A percentile compares a stretch with the other conserved stretches of the same genome.
Conservation (phyloP, 331 rosid species). For the Telfairia occidentalis region DNA sequence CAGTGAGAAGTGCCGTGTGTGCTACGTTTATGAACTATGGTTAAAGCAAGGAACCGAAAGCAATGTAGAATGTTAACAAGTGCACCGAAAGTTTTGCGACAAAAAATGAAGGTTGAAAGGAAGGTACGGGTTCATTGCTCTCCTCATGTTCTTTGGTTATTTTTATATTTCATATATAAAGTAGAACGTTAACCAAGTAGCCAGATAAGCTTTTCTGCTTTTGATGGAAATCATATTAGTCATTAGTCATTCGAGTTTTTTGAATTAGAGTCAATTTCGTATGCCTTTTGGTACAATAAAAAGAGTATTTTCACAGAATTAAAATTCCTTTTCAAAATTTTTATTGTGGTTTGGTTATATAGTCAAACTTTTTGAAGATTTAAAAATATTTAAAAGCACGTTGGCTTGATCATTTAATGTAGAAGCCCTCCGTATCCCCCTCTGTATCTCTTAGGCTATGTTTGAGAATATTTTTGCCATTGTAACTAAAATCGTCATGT, state of each 20-base stretch:
- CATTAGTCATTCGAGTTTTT: neutral
- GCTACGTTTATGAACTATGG: neutral
- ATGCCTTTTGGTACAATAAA: neutral
- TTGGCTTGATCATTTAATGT: neutral
- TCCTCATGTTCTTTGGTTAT: neutral
- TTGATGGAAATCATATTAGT: neutral
- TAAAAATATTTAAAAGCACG: no score
- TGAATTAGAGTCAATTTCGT: neutral
- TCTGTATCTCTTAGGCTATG: neutral
- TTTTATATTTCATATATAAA: neutral
- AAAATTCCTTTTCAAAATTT: neutral
- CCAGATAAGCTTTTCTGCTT: neutral
- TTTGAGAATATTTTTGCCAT: no score
- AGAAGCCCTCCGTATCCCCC: neutral
- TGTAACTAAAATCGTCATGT: no score
- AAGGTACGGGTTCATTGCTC: neutral
- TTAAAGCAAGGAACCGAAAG: neutral
- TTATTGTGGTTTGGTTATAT: neutral
- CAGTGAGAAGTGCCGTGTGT: neutral
- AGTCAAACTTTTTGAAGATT: neutral
- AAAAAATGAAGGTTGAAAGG: neutral
- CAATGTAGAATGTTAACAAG: neutral
- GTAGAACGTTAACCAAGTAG: neutral
- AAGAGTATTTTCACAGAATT: neutral
- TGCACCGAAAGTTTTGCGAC: slow-evolving; percentile 1